phyloP scores from a whole-genome alignment of 2,329 filamentous ascomycete genomes.

The Hirsutella minnesotensis region DNA sequence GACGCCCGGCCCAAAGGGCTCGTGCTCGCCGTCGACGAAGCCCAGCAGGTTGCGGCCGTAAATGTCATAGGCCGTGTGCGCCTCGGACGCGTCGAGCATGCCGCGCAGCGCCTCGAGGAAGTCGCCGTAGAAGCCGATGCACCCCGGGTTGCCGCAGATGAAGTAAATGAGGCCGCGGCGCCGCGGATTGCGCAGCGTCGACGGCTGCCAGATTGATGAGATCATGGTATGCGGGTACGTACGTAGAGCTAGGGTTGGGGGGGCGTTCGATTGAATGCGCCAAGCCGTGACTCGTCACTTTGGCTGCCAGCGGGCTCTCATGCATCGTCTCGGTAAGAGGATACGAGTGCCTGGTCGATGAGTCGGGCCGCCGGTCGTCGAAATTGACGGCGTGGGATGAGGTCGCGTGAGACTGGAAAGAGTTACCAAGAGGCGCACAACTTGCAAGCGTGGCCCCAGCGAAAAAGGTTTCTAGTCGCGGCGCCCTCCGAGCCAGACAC shows the following conservation, averaged over 20 bases:
- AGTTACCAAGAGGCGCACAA: too few species aligned
- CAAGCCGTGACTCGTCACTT: too few species aligned
- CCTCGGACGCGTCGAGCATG: conserved; percentile 32
- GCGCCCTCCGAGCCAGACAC: too few species aligned
- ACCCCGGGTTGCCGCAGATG: conserved; percentile 65
- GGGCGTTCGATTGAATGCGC: not conserved
- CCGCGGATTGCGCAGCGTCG: conserved; percentile 9
- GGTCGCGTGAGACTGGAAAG: too few species aligned
- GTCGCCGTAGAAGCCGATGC: conserved; percentile 59
- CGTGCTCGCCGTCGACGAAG: conserved; percentile 42
- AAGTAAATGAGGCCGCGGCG: conserved; percentile 51
- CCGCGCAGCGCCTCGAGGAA: conserved; percentile 50
- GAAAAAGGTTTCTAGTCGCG: too few species aligned
- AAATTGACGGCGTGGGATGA: too few species aligned
- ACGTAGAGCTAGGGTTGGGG: not conserved
- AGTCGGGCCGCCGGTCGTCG: too few species aligned
- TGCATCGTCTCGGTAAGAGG: too few species aligned
- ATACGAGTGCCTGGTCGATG: too few species aligned
- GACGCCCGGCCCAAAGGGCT: conserved; percentile 24
- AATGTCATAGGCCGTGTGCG: conserved; percentile 34
- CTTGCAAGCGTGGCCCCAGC: too few species aligned
- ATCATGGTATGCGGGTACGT: conserved; percentile 8
- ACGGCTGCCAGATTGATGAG: conserved; percentile 17
- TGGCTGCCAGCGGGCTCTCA: too few species aligned
- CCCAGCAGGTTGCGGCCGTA: conserved; percentile 47